phyloP scores from a whole-genome alignment of 768 basidiomycete genomes.

The Lactifluus pinguis region DNA sequence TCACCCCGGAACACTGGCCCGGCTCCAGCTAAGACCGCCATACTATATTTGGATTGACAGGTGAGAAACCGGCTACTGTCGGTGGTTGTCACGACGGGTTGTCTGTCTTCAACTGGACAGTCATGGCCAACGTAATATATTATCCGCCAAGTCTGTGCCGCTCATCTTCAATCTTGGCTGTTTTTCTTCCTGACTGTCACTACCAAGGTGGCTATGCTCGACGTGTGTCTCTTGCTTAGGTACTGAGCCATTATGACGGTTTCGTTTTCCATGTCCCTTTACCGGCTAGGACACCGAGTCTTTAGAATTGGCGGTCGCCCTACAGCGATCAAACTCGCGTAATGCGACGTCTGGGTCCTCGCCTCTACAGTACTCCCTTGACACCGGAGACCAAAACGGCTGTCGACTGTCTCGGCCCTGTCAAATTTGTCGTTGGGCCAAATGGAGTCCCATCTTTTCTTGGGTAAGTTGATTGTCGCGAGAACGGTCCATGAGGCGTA shows the following conservation, averaged over 20 bases:
- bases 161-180: background rate
- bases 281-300: constrained; percentile 40
- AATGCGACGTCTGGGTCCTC: constrained; percentile 72
- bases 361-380: constrained; percentile 72
- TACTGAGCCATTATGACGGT: background rate
- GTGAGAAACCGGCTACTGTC: too few species aligned
- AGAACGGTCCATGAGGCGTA: constrained; percentile 21
- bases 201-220: constrained; percentile 40
- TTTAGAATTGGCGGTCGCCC: constrained; percentile 76
- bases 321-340: constrained; percentile 63
- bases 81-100: too few species aligned
- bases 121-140: constrained; percentile 25
- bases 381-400: constrained; percentile 53
- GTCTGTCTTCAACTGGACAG: too few species aligned
- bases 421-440: constrained; percentile 56
- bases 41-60: too few species aligned
- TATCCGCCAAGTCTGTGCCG: constrained; percentile 32
- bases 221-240: constrained; percentile 29
- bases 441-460: constrained; percentile 47
- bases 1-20: too few species aligned
- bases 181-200: background rate
- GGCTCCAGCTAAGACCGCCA: too few species aligned
- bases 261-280: constrained; percentile 43
- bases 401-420: constrained; percentile 55
- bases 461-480: constrained; percentile 32